phyloP scores from a whole-genome alignment of 1,284 basidiomycete genomes.

The Wolfiporia cocos region DNA sequence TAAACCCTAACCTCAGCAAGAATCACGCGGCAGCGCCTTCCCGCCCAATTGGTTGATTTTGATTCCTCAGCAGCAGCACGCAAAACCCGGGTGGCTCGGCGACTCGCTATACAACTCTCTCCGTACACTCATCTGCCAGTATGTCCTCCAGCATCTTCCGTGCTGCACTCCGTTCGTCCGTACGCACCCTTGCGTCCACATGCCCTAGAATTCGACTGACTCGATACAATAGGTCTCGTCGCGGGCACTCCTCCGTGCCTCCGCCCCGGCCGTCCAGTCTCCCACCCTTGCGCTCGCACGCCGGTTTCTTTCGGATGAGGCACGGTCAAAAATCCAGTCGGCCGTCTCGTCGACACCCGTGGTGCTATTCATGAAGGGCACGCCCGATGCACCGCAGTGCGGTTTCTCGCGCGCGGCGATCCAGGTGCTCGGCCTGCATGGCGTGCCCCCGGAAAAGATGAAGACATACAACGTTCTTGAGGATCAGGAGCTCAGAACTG shows the following conservation, averaged over 20 bases:
- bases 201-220: background rate
- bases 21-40: conserved; percentile 1
- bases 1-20: conserved; percentile 1
- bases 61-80: conserved; percentile 8
- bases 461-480: conserved; percentile 88
- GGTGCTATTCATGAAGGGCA: conserved; percentile 94
- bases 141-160: conserved; percentile 35
- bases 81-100: conserved; percentile 3
- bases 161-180: conserved; percentile 37
- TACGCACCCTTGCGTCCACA: conserved; percentile 19
- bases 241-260: conserved; percentile 11
- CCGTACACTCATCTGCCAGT: conserved; percentile 11
- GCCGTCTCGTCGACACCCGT: conserved; percentile 71
- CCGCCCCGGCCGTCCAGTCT: conserved; percentile 11
- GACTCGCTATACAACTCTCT: conserved; percentile 8
- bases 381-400: conserved; percentile 65
- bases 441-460: conserved; percentile 75
- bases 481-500: conserved; percentile 76
- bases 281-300: conserved; percentile 22
- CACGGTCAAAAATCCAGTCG: conserved; percentile 40
- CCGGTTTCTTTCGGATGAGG: conserved; percentile 41
- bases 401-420: conserved; percentile 93
- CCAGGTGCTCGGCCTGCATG: conserved; percentile 88
- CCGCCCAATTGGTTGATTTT: conserved; percentile 2
- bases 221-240: background rate